phyloP scores from a whole-genome alignment of 306 rosid genomes.

The Cucumis sativus region Cucumber_9930_V3 NC_026655.2:1001501-1002000 shows the following conservation, averaged over 20 bases:
- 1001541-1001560: not conserved
- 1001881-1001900: too few relatives aligned
- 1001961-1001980: too few relatives aligned
- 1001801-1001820: not conserved
- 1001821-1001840: not conserved
- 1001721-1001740: not conserved
- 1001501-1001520: not conserved
- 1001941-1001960: too few relatives aligned
- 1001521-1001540: slow-evolving; percentile 8
- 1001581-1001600: slow-evolving; percentile 14
- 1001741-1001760: not conserved
- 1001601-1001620: not conserved
- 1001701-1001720: not conserved
- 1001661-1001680: not conserved
- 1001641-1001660: not conserved
- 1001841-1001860: too few relatives aligned
- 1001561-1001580: not conserved
- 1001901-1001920: too few relatives aligned
- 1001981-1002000: too few relatives aligned
- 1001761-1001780: slow-evolving; percentile 9
- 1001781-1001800: slow-evolving; percentile 6
- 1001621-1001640: slow-evolving; percentile 3
- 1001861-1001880: too few relatives aligned
- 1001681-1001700: not conserved
- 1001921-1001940: too few relatives aligned